Percentiles rank a stretch among this genome's conserved stretches.
Evolutionary conservation across 768 basidiomycete species (phyloP).

Genomic region (Pisolithus sp.): DNA sequence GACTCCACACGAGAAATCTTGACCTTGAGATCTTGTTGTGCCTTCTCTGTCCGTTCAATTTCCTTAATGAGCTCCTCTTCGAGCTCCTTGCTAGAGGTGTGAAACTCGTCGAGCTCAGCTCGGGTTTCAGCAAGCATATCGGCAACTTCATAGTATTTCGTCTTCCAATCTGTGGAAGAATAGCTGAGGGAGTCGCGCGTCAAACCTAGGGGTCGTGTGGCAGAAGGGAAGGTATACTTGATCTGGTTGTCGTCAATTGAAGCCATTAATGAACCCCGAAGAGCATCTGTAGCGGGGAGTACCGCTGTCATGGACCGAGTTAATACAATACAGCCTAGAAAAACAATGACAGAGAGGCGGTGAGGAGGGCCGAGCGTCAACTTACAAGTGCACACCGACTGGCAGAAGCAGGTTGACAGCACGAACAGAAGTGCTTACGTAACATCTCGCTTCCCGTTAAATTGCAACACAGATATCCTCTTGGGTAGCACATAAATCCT

Average conservation of each 20-base stretch:
- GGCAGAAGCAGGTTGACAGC: no score
- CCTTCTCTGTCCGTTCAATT: conserved; percentile 79
- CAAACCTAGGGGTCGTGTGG: conserved; percentile 9
- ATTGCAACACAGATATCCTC: no score
- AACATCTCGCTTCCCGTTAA: no score
- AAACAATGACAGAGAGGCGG: conserved; percentile 9
- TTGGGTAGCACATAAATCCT: no score
- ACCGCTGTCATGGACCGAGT: conserved; percentile 52
- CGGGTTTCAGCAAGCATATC: conserved; percentile 83
- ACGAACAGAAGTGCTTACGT: no score
- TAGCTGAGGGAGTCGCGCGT: conserved; percentile 37
- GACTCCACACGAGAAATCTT: conserved; percentile 64
- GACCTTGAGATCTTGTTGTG: conserved; percentile 71
- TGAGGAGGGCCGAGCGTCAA: not conserved
- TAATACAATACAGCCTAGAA: conserved; percentile 20
- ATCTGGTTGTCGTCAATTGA: conserved; percentile 61
- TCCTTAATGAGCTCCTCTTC: conserved; percentile 93
- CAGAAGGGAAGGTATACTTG: conserved; percentile 35
- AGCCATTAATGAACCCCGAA: conserved; percentile 51
- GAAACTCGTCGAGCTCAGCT: conserved; percentile 81
- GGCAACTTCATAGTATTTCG: conserved; percentile 75
- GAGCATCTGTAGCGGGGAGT: conserved; percentile 51
- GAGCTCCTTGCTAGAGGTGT: conserved; percentile 81
- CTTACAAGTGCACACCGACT: no score
- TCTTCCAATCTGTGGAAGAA: conserved; percentile 63